phyloP scores from a whole-genome alignment of 1,139 yeast genomes.

The Petasospora rhodanensis region DNA sequence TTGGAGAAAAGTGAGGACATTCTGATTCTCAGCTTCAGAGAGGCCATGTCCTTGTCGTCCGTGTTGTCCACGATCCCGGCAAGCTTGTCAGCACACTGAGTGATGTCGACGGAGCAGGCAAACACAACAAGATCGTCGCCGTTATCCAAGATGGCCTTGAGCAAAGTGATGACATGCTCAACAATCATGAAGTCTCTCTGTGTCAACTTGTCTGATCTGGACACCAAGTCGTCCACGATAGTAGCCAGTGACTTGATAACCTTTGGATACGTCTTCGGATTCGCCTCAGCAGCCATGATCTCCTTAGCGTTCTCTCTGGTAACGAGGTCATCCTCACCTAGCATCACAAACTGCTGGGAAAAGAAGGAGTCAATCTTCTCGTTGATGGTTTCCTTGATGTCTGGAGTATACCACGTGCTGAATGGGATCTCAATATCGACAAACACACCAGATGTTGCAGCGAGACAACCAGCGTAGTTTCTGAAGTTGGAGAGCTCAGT shows the following conservation, averaged over 20 bases:
- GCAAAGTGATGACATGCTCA: slow-evolving; percentile 37
- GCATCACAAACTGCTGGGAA: slow-evolving; percentile 35
- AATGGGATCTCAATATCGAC: slow-evolving; percentile 32
- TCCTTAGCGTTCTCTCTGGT: slow-evolving; percentile 48
- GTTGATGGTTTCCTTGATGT: slow-evolving; percentile 32
- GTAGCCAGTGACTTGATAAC: slow-evolving; percentile 31
- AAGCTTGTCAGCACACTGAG: slow-evolving; percentile 34
- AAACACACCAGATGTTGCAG: slow-evolving; percentile 55
- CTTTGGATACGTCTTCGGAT: slow-evolving; percentile 37
- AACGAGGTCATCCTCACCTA: slow-evolving; percentile 47
- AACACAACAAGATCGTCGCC: slow-evolving; percentile 36
- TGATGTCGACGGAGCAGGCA: slow-evolving; percentile 36
- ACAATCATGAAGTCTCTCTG: slow-evolving; percentile 31
- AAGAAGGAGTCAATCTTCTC: slow-evolving; percentile 50
- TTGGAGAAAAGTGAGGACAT: slow-evolving; percentile 52
- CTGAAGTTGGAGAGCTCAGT: slow-evolving; percentile 40
- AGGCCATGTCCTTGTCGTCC: slow-evolving; percentile 32
- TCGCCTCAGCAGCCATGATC: slow-evolving; percentile 40
- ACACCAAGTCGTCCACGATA: slow-evolving; percentile 23
- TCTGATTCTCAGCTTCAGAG: slow-evolving; percentile 50
- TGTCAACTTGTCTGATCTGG: slow-evolving; percentile 16
- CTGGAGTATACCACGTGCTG: slow-evolving; percentile 15
- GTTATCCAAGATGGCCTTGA: slow-evolving; percentile 38
- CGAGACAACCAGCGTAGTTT: slow-evolving; percentile 59
- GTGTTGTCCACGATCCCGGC: slow-evolving; percentile 34